These are phyloP conservation scores for Hygrophorus russula DNA, from an alignment of 768 basidiomycete species.

Conservation along the genomic window DNA sequence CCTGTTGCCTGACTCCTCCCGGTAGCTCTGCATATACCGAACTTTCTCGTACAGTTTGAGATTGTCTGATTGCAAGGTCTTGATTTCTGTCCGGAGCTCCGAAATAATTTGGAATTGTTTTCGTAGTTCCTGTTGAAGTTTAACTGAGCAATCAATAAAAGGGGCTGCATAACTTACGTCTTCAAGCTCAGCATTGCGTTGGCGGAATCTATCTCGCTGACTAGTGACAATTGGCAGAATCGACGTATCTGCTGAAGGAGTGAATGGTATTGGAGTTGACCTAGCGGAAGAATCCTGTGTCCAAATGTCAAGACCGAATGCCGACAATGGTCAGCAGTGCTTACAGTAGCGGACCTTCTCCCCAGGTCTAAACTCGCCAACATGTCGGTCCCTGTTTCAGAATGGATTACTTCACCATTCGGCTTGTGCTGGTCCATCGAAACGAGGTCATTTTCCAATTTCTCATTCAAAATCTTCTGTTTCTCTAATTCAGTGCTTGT, in stretches of 20 bases:
- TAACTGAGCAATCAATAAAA: not conserved
- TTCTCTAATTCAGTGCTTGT: slow-evolving; percentile 62
- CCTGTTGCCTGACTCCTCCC: slow-evolving; percentile 50
- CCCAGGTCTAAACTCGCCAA: slow-evolving; percentile 69
- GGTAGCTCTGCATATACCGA: slow-evolving; percentile 95
- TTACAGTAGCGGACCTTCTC: slow-evolving; percentile 30
- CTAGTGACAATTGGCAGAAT: slow-evolving; percentile 98
- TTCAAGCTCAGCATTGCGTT: slow-evolving; percentile 93
- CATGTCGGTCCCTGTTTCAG: slow-evolving; percentile 36
- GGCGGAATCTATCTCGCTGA: slow-evolving; percentile 95
- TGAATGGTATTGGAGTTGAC: slow-evolving; percentile 59
- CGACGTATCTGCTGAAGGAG: slow-evolving; percentile 75
- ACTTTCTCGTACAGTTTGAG: slow-evolving; percentile 98
- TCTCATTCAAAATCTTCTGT: slow-evolving; percentile 75
- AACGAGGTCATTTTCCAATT: slow-evolving; percentile 83
- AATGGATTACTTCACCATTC: slow-evolving; percentile 20
- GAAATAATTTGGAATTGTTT: slow-evolving; percentile 93
- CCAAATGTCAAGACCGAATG: not conserved
- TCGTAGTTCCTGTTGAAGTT: slow-evolving; percentile 61
- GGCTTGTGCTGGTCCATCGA: slow-evolving; percentile 58
- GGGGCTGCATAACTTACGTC: slow-evolving; percentile 41
- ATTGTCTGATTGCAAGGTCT: slow-evolving; percentile 88
- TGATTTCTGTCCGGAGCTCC: slow-evolving; percentile 86
- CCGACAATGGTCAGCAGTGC: slow-evolving; percentile 8
- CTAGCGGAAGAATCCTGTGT: slow-evolving; percentile 26